Percentiles rank a stretch among this genome's conserved stretches.
These are phyloP conservation scores for Maudiozyma barnettii DNA, from an alignment of 805 yeast species.

Conservation along the genomic window DNA sequence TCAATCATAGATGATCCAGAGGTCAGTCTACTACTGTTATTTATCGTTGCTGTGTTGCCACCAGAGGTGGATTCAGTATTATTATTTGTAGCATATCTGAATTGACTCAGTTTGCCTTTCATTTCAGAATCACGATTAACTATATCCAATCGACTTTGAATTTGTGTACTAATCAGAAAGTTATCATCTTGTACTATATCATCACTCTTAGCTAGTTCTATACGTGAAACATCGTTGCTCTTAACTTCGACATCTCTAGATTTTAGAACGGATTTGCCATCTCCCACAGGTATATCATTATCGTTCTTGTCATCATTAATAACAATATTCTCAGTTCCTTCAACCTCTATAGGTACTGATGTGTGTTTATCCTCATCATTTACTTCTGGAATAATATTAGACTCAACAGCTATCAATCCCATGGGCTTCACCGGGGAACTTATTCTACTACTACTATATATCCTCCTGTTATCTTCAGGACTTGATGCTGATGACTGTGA, in stretches of 20 bases:
- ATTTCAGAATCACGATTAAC: conserved; percentile 13
- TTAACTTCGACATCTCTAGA: not conserved
- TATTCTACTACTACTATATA: not conserved
- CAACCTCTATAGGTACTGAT: too few species aligned
- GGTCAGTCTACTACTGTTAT: not conserved
- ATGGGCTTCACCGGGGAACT: not conserved
- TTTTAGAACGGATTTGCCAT: not conserved
- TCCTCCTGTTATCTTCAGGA: not conserved
- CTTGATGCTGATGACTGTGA: conserved; percentile 3
- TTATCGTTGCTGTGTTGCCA: not conserved
- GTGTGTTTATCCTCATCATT: not conserved
- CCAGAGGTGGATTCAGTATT: conserved; percentile 1
- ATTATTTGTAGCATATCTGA: conserved; percentile 4
- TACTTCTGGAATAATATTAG: not conserved
- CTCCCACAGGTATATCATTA: too few species aligned
- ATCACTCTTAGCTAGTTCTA: not conserved
- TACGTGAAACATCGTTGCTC: not conserved
- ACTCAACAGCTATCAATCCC: not conserved
- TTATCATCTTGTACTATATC: not conserved
- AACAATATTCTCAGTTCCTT: too few species aligned
- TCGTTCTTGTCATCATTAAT: too few species aligned
- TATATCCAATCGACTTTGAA: conserved; percentile 26
- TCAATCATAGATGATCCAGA: not conserved
- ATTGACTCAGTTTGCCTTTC: conserved; percentile 13
- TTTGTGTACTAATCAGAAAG: conserved; percentile 25